These are phyloP conservation scores for Lactarius deliciosus DNA, from an alignment of 768 basidiomycete species.

Conservation along the genomic window DNA sequence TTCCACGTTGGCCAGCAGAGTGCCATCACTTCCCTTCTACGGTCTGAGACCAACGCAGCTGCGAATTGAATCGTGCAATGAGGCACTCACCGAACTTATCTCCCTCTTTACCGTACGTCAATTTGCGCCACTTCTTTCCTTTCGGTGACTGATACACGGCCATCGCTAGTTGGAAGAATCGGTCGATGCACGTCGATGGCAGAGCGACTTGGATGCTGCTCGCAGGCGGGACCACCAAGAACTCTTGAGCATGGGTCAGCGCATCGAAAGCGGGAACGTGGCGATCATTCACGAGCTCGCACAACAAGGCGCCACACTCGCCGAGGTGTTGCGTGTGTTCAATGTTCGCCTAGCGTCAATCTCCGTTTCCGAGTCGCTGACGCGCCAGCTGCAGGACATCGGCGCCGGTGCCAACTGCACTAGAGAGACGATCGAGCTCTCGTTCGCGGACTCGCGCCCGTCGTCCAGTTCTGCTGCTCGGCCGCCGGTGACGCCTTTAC, in stretches of 20 bases:
- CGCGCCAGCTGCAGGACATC: background rate
- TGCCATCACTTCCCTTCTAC: conserved; percentile 23
- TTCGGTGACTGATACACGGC: background rate
- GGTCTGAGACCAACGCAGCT: conserved; percentile 24
- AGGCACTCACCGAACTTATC: conserved; percentile 26
- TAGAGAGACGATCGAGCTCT: background rate
- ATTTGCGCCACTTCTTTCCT: background rate
- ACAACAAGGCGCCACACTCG: conserved; percentile 26
- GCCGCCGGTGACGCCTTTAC: background rate
- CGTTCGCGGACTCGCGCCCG: background rate
- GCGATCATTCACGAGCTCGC: conserved; percentile 27
- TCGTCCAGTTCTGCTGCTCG: background rate
- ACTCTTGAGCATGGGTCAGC: conserved; percentile 19
- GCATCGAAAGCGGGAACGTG: conserved; percentile 23
- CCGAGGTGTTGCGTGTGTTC: conserved; percentile 20
- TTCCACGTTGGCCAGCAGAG: conserved; percentile 27
- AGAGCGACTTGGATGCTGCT: conserved; percentile 20
- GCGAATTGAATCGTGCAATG: conserved; percentile 27
- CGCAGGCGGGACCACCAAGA: conserved; percentile 26
- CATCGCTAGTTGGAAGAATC: conserved; percentile 21
- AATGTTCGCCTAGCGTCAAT: conserved; percentile 19
- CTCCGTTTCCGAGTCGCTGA: background rate
- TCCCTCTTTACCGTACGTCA: conserved; percentile 27
- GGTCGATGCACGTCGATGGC: conserved; percentile 26
- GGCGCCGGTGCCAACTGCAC: background rate